These are phyloP conservation scores for Coemansia sp. DNA, from an alignment of 192 early-diverging fungal species.

Conservation along the genomic window DNA sequence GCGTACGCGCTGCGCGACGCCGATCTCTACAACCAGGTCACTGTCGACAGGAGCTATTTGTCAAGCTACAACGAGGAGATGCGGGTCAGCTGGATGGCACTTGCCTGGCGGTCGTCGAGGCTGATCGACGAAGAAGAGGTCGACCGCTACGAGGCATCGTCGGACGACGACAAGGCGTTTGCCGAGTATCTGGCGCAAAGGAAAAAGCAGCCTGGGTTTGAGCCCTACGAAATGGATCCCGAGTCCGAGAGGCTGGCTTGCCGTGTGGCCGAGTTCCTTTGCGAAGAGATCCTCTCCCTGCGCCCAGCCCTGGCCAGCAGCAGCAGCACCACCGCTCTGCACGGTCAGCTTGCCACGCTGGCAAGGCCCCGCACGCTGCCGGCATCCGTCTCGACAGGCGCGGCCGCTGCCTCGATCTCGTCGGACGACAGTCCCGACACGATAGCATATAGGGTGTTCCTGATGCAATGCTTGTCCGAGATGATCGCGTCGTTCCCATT, in stretches of 20 bases:
- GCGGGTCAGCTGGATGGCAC: constrained; percentile 60
- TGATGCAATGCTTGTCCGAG: constrained; percentile 85
- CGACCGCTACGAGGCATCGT: constrained; percentile 29
- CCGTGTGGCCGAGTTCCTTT: constrained; percentile 44
- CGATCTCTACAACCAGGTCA: constrained; percentile 64
- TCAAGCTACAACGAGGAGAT: constrained; percentile 62
- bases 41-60: constrained; percentile 61
- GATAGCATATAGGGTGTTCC: constrained; percentile 65
- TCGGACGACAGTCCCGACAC: constrained; percentile 40
- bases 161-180: constrained; percentile 16
- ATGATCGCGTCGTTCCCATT: constrained; percentile 82
- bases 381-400: neutral
- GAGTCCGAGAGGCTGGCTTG: constrained; percentile 48
- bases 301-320: constrained; percentile 16
- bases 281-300: constrained; percentile 43
- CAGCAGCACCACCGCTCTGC: constrained; percentile 9
- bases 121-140: constrained; percentile 47
- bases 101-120: constrained; percentile 48
- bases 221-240: constrained; percentile 37
- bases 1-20: constrained; percentile 61
- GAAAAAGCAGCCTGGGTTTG: constrained; percentile 28
- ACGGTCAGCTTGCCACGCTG: neutral
- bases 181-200: constrained; percentile 32
- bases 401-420: neutral
- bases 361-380: neutral